Percentiles rank a stretch among this genome's conserved stretches.
Conservation (phyloP, 805 yeast species). For the Nakazawaea ernobii region DNA sequence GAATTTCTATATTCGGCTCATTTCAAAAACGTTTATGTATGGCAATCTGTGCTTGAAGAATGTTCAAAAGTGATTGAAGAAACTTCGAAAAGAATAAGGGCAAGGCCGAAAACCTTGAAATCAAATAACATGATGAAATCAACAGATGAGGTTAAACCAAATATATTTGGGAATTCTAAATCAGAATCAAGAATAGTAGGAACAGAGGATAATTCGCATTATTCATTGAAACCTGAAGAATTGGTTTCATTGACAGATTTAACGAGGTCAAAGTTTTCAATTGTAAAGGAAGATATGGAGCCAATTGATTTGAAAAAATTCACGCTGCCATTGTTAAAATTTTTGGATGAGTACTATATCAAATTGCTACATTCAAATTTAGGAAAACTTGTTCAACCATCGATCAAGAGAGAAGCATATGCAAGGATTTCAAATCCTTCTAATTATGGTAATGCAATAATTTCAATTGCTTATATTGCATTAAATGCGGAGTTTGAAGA, state of each 20-base stretch:
- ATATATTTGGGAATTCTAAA: slow-evolving; percentile 22
- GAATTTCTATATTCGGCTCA: slow-evolving; percentile 46
- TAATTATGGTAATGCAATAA: slow-evolving; percentile 55
- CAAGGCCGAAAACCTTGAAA: slow-evolving; percentile 11
- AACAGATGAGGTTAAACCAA: slow-evolving; percentile 6
- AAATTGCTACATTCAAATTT: slow-evolving; percentile 24
- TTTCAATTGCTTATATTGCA: slow-evolving; percentile 52
- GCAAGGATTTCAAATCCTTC: slow-evolving; percentile 55
- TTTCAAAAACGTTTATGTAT: slow-evolving; percentile 38
- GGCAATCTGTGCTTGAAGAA: slow-evolving; percentile 59
- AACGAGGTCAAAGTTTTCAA: not conserved
- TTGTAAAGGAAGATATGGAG: slow-evolving; percentile 4
- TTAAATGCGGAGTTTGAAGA: slow-evolving; percentile 63
- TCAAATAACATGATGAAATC: not conserved
- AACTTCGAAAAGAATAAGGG: slow-evolving; percentile 36
- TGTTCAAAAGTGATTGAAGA: slow-evolving; percentile 50
- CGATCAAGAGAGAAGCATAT: slow-evolving; percentile 49
- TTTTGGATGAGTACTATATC: slow-evolving; percentile 5
- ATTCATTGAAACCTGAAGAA: slow-evolving; percentile 1
- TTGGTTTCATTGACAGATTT: slow-evolving; percentile 1
- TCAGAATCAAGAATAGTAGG: not conserved
- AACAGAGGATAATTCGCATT: not conserved
- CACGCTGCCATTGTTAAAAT: slow-evolving; percentile 1
- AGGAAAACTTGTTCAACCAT: slow-evolving; percentile 33
- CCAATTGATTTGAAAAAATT: slow-evolving; percentile 6